A percentile compares a stretch with the other conserved stretches of the same genome.
phyloP scores from a whole-genome alignment of 129 eudicot species.

The Escallonia rubra region DNA sequence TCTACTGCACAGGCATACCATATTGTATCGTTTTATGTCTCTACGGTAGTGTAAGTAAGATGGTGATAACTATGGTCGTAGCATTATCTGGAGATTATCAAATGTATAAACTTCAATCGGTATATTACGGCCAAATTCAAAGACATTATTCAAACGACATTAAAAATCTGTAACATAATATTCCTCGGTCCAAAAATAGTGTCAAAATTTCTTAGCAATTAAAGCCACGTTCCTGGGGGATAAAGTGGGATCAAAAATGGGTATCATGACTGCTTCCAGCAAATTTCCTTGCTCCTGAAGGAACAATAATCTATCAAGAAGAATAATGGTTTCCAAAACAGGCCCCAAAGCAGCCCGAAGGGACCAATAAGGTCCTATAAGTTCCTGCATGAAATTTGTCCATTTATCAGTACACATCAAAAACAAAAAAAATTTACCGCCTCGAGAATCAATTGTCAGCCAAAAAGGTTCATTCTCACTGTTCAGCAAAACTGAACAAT shows the following conservation, averaged over 20 bases:
- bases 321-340: constrained; percentile 67
- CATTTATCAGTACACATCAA: neutral
- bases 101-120: neutral
- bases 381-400: constrained; percentile 37
- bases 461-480: no score
- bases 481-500: no score
- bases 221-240: constrained; percentile 87
- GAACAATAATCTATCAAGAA: constrained; percentile 72
- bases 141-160: neutral
- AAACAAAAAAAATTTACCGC: no score
- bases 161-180: neutral
- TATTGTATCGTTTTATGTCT: no score
- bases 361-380: constrained; percentile 89
- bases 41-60: no score
- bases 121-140: neutral
- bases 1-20: neutral
- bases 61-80: no score
- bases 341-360: constrained; percentile 83
- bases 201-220: constrained; percentile 55
- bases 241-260: constrained; percentile 67
- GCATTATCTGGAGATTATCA: neutral
- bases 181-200: neutral
- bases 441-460: no score
- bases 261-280: constrained; percentile 43
- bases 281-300: constrained; percentile 64